These are phyloP conservation scores for Auricularia auricula-judae DNA, from an alignment of 768 basidiomycete genomes.

Conservation along the genomic window DNA sequence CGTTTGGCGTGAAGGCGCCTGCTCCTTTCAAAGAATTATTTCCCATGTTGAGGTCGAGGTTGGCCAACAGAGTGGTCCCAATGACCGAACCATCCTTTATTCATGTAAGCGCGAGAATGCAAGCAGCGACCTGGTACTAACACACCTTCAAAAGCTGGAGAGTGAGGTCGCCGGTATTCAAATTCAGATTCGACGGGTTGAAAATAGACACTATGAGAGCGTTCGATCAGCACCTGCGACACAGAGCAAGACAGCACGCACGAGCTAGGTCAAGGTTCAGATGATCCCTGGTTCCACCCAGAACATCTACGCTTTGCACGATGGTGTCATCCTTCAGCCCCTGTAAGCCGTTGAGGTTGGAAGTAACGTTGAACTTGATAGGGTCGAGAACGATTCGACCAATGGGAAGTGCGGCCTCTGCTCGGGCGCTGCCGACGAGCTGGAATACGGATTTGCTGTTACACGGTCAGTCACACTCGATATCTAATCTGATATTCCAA, in stretches of 20 bases:
- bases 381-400: slow-evolving; percentile 59
- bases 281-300: slow-evolving; percentile 48
- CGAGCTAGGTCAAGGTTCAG: slow-evolving; percentile 51
- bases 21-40: slow-evolving; percentile 43
- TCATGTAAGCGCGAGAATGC: neutral
- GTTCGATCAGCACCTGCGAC: slow-evolving; percentile 1
- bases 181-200: slow-evolving; percentile 59
- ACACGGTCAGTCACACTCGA: neutral
- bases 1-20: slow-evolving; percentile 47
- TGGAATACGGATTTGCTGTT: slow-evolving; percentile 31
- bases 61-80: slow-evolving; percentile 53
- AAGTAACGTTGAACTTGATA: slow-evolving; percentile 61
- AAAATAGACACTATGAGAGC: slow-evolving; percentile 37
- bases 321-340: slow-evolving; percentile 46
- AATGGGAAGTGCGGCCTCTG: slow-evolving; percentile 49
- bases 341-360: slow-evolving; percentile 45
- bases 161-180: slow-evolving; percentile 55
- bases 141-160: slow-evolving; percentile 13
- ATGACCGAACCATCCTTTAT: slow-evolving; percentile 35
- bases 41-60: slow-evolving; percentile 46
- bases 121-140: neutral
- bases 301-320: slow-evolving; percentile 52
- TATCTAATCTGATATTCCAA: too few species aligned
- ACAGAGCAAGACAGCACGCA: slow-evolving; percentile 14
- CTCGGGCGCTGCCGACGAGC: slow-evolving; percentile 47